Base-by-base conservation (phyloP, 169 alveolate genomes). In the Eimeria praecox region DNA sequence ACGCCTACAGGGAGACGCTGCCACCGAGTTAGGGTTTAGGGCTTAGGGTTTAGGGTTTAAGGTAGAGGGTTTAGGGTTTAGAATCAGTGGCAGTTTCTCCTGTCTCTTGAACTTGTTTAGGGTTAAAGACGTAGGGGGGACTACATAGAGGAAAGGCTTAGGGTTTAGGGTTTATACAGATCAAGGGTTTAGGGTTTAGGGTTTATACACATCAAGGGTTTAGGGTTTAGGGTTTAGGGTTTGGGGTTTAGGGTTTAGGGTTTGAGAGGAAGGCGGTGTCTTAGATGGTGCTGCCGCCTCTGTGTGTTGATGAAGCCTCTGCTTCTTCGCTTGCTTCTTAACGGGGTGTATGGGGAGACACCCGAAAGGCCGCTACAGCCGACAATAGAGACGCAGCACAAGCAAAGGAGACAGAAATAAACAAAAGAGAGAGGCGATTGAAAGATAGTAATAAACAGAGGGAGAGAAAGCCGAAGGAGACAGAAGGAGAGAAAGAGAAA, bases 201-300 rank as follows among this genome's bases (percentile, higher is more conserved):
- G 82, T 71, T 71, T 71, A n/a, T 27, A 64, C 75, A 64, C 40
- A 9, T 16, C 75, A 1, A 1, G 75, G 9, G 40, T 64, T 30
- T 27, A n/a, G n/a, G n/a, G n/a, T n/a, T n/a, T n/a, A 64, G 75
- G 75, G 75, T 64, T 64, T 64, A 64, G 75, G 75, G 82, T 71
- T 71, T 30, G 33, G 82, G 82, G 82, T 71, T 71, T 16, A 71
- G 82, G 82, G 46, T 71, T 71, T 71, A 30, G 80, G 80, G 80
- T 69, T 27, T 10, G 80, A 12, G 80, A 46, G n/a, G 20, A 22
- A 59, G 69, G 6, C 8, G 69, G 69, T n/a, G 20, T 22, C 8
- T 22, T 0, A 16, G 27, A 9, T 4, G 3, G 30, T 14, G 69
- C n/a, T 59, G 20, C 69, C 22, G 69, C 1, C 27, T 59, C 69